phyloP scores from a whole-genome alignment of 768 basidiomycete genomes.

The Clathrus columnatus region DNA sequence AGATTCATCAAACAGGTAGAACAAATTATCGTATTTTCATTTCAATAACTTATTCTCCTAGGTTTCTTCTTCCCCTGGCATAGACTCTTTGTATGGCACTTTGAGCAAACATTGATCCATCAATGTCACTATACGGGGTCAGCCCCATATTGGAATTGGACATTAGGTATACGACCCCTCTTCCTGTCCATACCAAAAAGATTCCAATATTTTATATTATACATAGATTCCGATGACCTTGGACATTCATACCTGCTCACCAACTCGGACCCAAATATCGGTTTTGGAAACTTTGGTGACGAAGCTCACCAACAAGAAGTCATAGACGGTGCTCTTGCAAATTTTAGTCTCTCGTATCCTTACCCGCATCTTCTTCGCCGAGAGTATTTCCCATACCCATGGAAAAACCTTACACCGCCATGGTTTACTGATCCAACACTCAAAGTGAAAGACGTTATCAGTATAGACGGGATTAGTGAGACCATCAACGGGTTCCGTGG shows the following conservation, averaged over 20 bases:
- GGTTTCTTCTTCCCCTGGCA: constrained; percentile 23
- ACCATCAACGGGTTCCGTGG: constrained; percentile 22
- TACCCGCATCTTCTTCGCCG: constrained; percentile 25
- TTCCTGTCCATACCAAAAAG: not conserved
- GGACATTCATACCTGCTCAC: constrained; percentile 16
- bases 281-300: constrained; percentile 23
- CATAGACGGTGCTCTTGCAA: constrained; percentile 22
- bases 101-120: constrained; percentile 16
- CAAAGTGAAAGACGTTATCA: constrained; percentile 22
- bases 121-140: constrained; percentile 18
- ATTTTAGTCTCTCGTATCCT: constrained; percentile 24
- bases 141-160: constrained; percentile 25
- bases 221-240: constrained; percentile 19
- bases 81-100: constrained; percentile 18
- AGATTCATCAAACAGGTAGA: constrained; percentile 9
- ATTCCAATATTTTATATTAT: not conserved
- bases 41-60: constrained; percentile 4
- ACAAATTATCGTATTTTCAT: not conserved
- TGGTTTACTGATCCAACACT: constrained; percentile 16
- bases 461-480: constrained; percentile 16
- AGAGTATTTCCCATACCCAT: constrained; percentile 28
- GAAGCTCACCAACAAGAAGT: constrained; percentile 17
- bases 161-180: constrained; percentile 13
- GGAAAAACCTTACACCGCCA: constrained; percentile 10
- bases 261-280: constrained; percentile 16